A percentile compares a stretch with the other conserved stretches of the same genome.
phyloP scores from a whole-genome alignment of 495 filamentous ascomycete genomes.

The Glarea lozoyensis region DNA sequence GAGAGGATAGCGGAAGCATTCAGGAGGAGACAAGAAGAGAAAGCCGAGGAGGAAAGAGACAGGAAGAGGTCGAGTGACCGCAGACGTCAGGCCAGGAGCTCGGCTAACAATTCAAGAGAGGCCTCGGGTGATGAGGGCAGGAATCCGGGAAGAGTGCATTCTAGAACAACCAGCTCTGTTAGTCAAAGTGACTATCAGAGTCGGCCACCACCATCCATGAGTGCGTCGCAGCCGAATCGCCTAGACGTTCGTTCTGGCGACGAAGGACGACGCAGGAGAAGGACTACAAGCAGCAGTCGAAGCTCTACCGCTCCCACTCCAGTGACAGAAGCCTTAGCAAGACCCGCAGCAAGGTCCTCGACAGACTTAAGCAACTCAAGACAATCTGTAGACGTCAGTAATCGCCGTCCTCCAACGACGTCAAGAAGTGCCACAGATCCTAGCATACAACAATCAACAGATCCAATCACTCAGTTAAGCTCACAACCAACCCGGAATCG shows the following conservation, averaged over 20 bases:
- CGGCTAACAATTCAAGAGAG: constrained; percentile 12
- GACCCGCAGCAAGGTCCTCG: constrained; percentile 43
- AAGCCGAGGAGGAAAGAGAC: constrained; percentile 22
- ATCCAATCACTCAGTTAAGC: too few relatives aligned
- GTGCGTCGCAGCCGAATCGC: constrained; percentile 22
- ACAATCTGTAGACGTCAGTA: constrained; percentile 24
- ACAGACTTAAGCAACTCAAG: constrained; percentile 49
- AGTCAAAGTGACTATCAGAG: constrained; percentile 11
- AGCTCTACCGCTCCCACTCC: constrained; percentile 34
- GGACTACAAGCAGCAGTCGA: constrained; percentile 30
- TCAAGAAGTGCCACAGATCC: constrained; percentile 38
- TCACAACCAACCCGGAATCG: too few relatives aligned
- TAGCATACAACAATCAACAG: constrained; percentile 2
- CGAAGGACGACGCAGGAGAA: constrained; percentile 27
- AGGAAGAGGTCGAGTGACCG: constrained; percentile 31
- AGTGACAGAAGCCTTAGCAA: constrained; percentile 28
- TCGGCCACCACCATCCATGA: constrained; percentile 34
- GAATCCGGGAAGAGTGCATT: constrained; percentile 21
- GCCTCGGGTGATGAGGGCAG: constrained; percentile 13
- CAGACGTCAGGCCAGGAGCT: not conserved
- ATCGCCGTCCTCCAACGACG: constrained; percentile 18
- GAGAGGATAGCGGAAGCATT: constrained; percentile 85
- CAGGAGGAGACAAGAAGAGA: constrained; percentile 55
- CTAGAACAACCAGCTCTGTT: constrained; percentile 26
- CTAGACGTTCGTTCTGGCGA: constrained; percentile 35